Percentiles rank a stretch among this genome's conserved stretches.
Evolutionary conservation across 23 red algal genomes (phyloP).

Genomic region (Rhodosorus marinus): DNA sequence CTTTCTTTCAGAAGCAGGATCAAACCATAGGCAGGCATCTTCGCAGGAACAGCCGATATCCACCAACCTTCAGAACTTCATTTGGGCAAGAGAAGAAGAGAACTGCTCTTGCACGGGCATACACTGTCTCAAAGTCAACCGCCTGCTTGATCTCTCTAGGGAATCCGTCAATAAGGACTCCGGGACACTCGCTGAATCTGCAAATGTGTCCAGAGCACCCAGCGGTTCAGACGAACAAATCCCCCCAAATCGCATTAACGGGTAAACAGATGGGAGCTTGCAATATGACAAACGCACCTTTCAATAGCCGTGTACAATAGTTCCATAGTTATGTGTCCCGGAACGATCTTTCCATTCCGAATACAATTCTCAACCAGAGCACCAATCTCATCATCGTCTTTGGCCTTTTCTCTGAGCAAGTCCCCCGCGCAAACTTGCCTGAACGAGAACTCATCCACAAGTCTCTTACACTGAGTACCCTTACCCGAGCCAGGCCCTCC

Average conservation of each 20-base stretch:
- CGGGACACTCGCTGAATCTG: too few species aligned
- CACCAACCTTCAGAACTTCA: conserved; percentile 19
- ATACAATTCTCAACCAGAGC: conserved; percentile 35
- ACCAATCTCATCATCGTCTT: conserved; percentile 10
- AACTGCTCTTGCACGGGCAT: conserved; percentile 26
- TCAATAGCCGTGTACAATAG: conserved; percentile 32
- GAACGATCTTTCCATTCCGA: conserved; percentile 70
- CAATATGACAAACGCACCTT: too few species aligned
- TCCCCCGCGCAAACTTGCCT: conserved; percentile 57
- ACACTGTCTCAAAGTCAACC: conserved; percentile 39
- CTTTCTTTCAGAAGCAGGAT: too few species aligned
- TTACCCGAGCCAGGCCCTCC: conserved; percentile 82
- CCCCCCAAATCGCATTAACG: too few species aligned
- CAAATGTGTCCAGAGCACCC: too few species aligned
- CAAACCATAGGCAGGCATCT: too few species aligned
- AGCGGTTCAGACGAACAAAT: too few species aligned
- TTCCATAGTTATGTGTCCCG: conserved; percentile 52
- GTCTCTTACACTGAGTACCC: conserved; percentile 54
- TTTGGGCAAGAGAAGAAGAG: conserved; percentile 49
- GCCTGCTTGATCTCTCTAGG: conserved; percentile 82
- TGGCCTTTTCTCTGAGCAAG: conserved; percentile 37
- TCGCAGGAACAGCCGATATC: too few species aligned
- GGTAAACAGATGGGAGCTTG: too few species aligned
- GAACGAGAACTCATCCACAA: conserved; percentile 44
- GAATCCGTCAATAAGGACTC: conserved; percentile 86